Conservation (phyloP, 108 stramenopile genomes). For the Skeletonema marinoi region DNA sequence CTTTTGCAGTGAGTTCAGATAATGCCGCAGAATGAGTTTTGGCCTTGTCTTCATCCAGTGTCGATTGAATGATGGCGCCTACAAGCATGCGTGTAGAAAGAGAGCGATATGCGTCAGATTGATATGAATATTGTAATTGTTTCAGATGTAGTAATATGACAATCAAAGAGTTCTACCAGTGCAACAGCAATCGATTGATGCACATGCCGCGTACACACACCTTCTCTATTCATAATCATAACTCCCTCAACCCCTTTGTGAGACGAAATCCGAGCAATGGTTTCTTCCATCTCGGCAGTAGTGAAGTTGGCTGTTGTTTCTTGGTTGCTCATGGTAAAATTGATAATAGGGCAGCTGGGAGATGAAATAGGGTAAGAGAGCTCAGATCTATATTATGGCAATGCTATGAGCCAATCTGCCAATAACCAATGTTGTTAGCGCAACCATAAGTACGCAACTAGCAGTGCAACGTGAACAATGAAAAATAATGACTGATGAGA, state of each 20-base stretch:
- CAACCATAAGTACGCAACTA: too few relatives aligned
- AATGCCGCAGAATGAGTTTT: slow-evolving; percentile 38
- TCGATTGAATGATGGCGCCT: slow-evolving; percentile 57
- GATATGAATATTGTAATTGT: too few relatives aligned
- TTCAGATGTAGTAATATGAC: background rate
- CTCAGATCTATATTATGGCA: too few relatives aligned
- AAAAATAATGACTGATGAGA: too few relatives aligned
- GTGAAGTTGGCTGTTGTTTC: background rate
- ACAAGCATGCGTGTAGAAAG: background rate
- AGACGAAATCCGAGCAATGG: slow-evolving; percentile 53
- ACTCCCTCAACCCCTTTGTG: slow-evolving; percentile 65
- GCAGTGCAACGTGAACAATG: too few relatives aligned
- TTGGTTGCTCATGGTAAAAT: background rate
- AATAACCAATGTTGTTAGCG: too few relatives aligned
- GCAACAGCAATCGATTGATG: background rate
- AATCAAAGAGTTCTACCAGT: background rate
- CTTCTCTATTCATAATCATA: slow-evolving; percentile 52
- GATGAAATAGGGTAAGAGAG: too few relatives aligned
- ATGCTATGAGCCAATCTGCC: too few relatives aligned
- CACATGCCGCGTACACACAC: background rate
- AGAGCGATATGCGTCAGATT: background rate
- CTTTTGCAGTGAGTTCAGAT: slow-evolving; percentile 47
- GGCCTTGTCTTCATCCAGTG: slow-evolving; percentile 45
- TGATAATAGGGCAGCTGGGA: too few relatives aligned
- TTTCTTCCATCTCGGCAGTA: slow-evolving; percentile 58